Evolutionary conservation across 768 basidiomycete genomes (phyloP).

Genomic region (Clitopilus hobsonii): DNA sequence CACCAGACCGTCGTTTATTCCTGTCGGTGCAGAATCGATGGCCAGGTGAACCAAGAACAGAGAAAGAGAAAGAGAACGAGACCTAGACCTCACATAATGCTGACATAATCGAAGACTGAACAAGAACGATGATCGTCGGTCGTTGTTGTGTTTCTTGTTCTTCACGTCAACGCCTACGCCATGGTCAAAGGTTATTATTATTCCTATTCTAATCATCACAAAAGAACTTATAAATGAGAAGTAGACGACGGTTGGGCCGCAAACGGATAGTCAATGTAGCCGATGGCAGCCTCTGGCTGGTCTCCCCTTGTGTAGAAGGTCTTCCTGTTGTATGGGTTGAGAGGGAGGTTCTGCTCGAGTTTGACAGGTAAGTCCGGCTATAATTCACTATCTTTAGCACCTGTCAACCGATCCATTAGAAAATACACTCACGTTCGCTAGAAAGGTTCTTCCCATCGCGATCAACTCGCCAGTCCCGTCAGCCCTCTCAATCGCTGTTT

Average conservation of each 20-base stretch:
- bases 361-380: conserved; percentile 35
- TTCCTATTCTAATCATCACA: neutral
- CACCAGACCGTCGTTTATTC: neutral
- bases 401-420: neutral
- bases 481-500: conserved; percentile 23
- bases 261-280: conserved; percentile 30
- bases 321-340: conserved; percentile 21
- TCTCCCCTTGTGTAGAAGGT: conserved; percentile 28
- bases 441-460: conserved; percentile 24
- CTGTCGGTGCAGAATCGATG: too few species aligned
- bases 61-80: too few species aligned
- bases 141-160: too few species aligned
- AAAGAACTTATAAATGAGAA: neutral
- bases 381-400: neutral
- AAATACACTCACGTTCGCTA: conserved; percentile 24
- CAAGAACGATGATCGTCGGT: too few species aligned
- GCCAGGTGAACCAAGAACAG: too few species aligned
- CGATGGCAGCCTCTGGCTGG: conserved; percentile 12
- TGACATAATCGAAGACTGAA: too few species aligned
- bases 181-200: too few species aligned
- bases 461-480: conserved; percentile 26
- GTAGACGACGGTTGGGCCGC: neutral
- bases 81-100: too few species aligned
- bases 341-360: conserved; percentile 22
- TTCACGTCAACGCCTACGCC: too few species aligned